Percentiles rank a stretch among this genome's conserved stretches.
phyloP scores from a whole-genome alignment of 176 grass and related monocot species.

The Oryza rufipogon region DNA sequence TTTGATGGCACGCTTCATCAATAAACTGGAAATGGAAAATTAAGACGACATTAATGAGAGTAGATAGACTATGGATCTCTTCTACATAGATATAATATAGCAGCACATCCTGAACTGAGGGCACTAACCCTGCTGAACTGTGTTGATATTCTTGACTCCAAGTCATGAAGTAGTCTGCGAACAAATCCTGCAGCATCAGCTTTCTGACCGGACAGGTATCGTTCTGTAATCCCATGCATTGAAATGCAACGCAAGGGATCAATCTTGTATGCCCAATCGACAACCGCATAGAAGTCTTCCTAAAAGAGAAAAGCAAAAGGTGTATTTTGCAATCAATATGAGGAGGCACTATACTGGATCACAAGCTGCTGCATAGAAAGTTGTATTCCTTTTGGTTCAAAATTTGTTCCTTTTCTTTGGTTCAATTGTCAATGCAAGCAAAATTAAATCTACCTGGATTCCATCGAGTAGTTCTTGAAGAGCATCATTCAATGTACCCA shows the following conservation, averaged over 20 bases:
- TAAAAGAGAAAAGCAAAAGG: conserved; percentile 40
- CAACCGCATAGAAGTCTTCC: conserved; percentile 96
- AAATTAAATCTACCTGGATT: conserved; percentile 76
- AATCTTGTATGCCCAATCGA: conserved; percentile 97
- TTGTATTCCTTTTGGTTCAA: conserved; percentile 16
- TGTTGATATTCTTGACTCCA: conserved; percentile 85
- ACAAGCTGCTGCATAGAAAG: background rate
- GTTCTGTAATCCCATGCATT: conserved; percentile 97
- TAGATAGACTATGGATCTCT: conserved; percentile 30
- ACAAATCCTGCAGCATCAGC: conserved; percentile 97
- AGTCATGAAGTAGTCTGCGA: conserved; percentile 86
- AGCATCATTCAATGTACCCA: conserved; percentile 81
- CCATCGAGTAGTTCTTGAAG: conserved; percentile 98
- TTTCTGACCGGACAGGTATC: conserved; percentile 99
- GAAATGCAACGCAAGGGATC: conserved; percentile 97
- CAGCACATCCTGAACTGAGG: background rate
- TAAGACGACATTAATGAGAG: conserved; percentile 27
- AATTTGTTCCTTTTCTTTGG: conserved; percentile 2
- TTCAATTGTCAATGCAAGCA: conserved; percentile 15
- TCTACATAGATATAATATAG: background rate
- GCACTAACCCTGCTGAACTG: conserved; percentile 89
- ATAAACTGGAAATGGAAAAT: conserved; percentile 73
- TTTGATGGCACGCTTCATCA: conserved; percentile 94
- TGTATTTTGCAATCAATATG: conserved; percentile 37
- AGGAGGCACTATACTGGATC: conserved; percentile 20